These are phyloP conservation scores for Gelatoporia subvermispora DNA, from an alignment of 768 basidiomycete genomes.

Conservation along the genomic window DNA sequence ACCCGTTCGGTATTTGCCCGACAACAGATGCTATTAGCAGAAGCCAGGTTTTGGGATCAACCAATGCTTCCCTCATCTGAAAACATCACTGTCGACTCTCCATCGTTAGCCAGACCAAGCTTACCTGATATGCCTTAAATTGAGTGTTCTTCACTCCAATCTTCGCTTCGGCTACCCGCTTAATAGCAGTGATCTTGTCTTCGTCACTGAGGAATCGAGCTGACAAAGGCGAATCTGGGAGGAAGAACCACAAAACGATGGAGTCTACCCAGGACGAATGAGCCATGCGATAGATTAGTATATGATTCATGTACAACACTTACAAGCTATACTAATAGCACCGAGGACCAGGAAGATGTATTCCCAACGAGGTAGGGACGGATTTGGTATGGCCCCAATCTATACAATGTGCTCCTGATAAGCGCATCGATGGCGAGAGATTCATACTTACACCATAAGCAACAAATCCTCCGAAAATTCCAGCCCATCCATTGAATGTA, in stretches of 20 bases:
- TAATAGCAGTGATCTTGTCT: constrained; percentile 30
- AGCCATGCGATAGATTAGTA: neutral
- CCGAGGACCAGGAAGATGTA: constrained; percentile 16
- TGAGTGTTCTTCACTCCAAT: constrained; percentile 30
- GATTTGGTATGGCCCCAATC: constrained; percentile 12
- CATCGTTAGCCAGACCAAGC: neutral
- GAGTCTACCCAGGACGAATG: constrained; percentile 1
- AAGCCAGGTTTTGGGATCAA: constrained; percentile 33
- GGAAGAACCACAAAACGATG: constrained; percentile 24
- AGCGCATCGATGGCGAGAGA: neutral
- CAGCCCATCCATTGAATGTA: constrained; percentile 17
- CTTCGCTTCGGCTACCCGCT: constrained; percentile 30
- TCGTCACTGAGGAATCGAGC: constrained; percentile 26
- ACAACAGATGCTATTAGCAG: constrained; percentile 28
- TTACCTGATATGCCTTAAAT: constrained; percentile 33
- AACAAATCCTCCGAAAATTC: constrained; percentile 14
- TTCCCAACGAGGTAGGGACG: constrained; percentile 12
- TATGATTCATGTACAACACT: too few relatives aligned
- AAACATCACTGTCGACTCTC: neutral
- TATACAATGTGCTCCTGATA: neutral
- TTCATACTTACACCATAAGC: constrained; percentile 10
- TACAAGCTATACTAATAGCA: constrained; percentile 9
- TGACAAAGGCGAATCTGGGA: constrained; percentile 32
- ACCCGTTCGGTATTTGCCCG: constrained; percentile 30
- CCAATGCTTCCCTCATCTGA: constrained; percentile 12